Evolutionary conservation across 129 eudicot species (phyloP).

Genomic region (Smallanthus sonchifolius): DNA sequence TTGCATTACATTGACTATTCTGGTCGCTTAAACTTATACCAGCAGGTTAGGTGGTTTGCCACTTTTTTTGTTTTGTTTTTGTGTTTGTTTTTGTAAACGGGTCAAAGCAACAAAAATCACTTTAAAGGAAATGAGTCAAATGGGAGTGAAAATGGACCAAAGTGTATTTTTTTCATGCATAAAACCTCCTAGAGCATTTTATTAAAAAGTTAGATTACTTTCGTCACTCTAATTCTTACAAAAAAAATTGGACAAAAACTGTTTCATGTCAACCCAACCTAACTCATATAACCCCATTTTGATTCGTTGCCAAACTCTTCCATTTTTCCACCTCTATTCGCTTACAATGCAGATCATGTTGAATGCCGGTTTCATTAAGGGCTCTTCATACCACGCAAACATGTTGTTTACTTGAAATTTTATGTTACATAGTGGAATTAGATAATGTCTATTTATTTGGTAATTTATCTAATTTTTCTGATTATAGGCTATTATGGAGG

Average conservation of each 20-base stretch:
- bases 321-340: neutral
- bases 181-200: neutral
- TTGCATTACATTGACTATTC: constrained; percentile 86
- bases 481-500: constrained; percentile 80
- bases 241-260: neutral
- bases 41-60: constrained; percentile 48
- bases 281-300: neutral
- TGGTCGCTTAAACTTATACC: constrained; percentile 83
- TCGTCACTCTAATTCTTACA: neutral
- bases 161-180: constrained; percentile 1
- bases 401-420: neutral
- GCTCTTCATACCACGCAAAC: constrained; percentile 3
- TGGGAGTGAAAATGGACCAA: neutral
- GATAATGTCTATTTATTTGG: neutral
- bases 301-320: neutral
- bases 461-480: neutral
- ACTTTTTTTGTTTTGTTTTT: neutral
- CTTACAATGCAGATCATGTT: neutral
- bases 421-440: neutral
- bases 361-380: neutral
- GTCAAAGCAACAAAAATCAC: neutral
- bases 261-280: neutral
- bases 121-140: neutral
- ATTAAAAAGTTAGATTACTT: neutral
- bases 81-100: neutral